Evolutionary conservation across 1,139 yeast genomes (phyloP).

Genomic region (Debaryomyces coudertii): DNA sequence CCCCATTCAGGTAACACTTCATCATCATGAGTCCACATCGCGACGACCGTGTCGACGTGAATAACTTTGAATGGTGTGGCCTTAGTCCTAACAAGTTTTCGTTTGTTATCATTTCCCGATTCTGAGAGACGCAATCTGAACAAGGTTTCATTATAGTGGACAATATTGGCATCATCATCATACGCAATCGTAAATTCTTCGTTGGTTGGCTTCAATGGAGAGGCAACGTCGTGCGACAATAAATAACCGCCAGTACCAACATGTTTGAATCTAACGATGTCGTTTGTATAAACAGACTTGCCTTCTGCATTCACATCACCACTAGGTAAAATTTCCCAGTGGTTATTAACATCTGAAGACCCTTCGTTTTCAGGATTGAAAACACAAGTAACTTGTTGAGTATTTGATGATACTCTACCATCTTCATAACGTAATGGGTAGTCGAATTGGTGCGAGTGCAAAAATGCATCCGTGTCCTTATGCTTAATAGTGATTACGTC

Average conservation of each 20-base stretch:
- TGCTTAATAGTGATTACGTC: conserved; percentile 80
- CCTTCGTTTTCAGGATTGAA: conserved; percentile 29
- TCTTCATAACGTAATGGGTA: conserved; percentile 96
- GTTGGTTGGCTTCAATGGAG: conserved; percentile 88
- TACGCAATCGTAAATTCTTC: conserved; percentile 85
- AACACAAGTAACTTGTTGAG: conserved; percentile 90
- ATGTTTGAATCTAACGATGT: conserved; percentile 78
- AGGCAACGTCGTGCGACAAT: conserved; percentile 94
- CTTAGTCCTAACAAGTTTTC: conserved; percentile 65
- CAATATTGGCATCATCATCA: conserved; percentile 53
- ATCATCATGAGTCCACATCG: conserved; percentile 93
- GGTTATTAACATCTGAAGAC: conserved; percentile 62
- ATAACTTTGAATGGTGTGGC: conserved; percentile 68
- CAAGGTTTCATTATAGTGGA: conserved; percentile 70
- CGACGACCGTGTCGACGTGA: conserved; percentile 86
- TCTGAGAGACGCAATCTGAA: conserved; percentile 67
- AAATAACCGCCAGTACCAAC: conserved; percentile 77
- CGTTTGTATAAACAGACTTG: conserved; percentile 51
- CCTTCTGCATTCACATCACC: conserved; percentile 37
- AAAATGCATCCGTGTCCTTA: conserved; percentile 69
- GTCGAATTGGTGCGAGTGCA: conserved; percentile 74
- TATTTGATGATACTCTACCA: conserved; percentile 93
- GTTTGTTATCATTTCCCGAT: conserved; percentile 40
- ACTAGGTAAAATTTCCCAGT: conserved; percentile 86
- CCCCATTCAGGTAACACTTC: conserved; percentile 93